Evolutionary conservation across 202 grass and related monocot species (phyloP), one percentile per base, ranked within the genome.

Genomic region (Setaria viridis): DNA sequence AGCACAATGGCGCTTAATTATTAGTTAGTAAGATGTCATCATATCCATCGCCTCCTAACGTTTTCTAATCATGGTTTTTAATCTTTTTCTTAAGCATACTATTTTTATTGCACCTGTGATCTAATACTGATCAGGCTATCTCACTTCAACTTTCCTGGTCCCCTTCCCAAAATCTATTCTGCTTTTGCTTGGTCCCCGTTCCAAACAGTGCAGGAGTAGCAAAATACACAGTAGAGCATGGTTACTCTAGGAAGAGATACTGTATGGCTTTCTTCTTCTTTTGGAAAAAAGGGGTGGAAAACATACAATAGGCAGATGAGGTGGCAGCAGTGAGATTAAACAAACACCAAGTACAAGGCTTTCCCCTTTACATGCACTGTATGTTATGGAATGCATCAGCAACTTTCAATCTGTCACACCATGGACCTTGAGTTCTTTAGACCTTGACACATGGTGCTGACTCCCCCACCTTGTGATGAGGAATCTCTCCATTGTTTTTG

Each of bases 391-490:
- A 32, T 78, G 56, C 83, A 56, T 19, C 53, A 42, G 30, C 57
- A 72, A 53, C 85, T 91, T 88, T 91, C 79, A 85, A 47, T 85
- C 85, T 91, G 89, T 87, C 76, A 88, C 78, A 80, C 11, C 67
- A 43, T 63, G 89, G 16, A 72, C 71, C 68, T 86, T 49, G 79
- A 76, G 17, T 35, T 20, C 11, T 62, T 62, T 62, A 62, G 33
- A 80, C 60, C 62, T 86, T 63, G 33, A 88, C 89, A 93, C 91
- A 93, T 95, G 94, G 78, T 89, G 94, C 82, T 91, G 87, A 95
- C 79, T 81, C 85, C 65, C 72, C 69, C 59, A 49, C 59, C 82
- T 78, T 88, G 71, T 91, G 89, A 93, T 95, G 78, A 88, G 91
- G 91, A 91, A 93, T 93, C 84, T 93, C 83, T 67, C 56, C 85